Evolutionary conservation across 371 early-diverging fungal genomes (phyloP), one percentile per base, ranked within the genome.

Genomic region (Lichtheimia ramosa): DNA sequence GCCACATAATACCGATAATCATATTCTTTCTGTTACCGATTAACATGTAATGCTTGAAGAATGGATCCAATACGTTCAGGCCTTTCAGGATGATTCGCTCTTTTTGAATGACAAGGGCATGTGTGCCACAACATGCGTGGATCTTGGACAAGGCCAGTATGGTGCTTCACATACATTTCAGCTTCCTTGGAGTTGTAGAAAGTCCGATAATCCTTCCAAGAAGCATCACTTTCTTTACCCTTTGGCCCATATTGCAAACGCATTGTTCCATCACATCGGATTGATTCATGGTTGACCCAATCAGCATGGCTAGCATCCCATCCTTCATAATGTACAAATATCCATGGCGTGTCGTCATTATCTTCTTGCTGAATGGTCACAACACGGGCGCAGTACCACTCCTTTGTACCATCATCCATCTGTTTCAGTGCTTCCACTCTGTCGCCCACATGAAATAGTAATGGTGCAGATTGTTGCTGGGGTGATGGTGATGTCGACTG

Each of bases 251-350:
- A 82, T 6, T 71, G 71, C 50, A 74, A 63, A 50, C 24, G 51
- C n/a, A 23, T 24, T 6, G 39, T 14, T 28, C 21, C 18, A 16
- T 48, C 21, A 6, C 20, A 48, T 25, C 62, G 62, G 58, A 58
- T 54, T 7, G 51, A 54, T 34, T 71, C 71, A 12, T 73, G 77
- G 28, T 75, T 73, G 14, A 86, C 70, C 86, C 86, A 86, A 40
- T 84, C 83, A n/a, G 83, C 86, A 39, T 84, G 79, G 34, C 79
- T 79, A 54, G 81, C 79, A n/a, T 84, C 71, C 64, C 77, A 86
- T 0, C 85, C 85, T 62, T 85, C 85, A 60, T 79, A 85, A 41
- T 85, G 85, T 41, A 85, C 78, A 68, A 85, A 74, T 20, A 83
- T 54, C 16, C 43, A n/a, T 5, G 42, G 24, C 12, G 7, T 12